Percentiles rank a stretch among this genome's conserved stretches.
Evolutionary conservation across 2,329 filamentous ascomycete genomes (phyloP).

Genomic region (Magnaporthales sp.): DNA sequence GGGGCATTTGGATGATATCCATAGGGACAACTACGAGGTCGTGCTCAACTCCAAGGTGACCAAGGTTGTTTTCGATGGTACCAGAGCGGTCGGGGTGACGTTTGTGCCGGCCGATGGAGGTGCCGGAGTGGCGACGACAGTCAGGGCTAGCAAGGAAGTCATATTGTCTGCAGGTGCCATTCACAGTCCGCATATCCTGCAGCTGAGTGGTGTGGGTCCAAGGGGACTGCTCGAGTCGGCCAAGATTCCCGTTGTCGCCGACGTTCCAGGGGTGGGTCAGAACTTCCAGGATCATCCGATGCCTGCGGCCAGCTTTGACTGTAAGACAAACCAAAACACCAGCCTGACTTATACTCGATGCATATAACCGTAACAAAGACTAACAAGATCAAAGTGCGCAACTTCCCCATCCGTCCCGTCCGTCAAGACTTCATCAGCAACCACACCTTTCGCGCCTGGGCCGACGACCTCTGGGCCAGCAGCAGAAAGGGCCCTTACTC

Average conservation of each 20-base stretch:
- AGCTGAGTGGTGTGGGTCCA: conserved; percentile 29
- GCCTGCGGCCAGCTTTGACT: conserved; percentile 16
- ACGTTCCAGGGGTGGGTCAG: conserved; percentile 37
- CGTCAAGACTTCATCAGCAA: conserved; percentile 14
- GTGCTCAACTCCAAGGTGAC: conserved; percentile 20
- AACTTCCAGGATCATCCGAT: conserved; percentile 39
- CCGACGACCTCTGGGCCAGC: conserved; percentile 14
- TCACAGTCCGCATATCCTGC: conserved; percentile 26
- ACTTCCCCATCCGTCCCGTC: conserved; percentile 13
- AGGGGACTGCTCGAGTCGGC: conserved; percentile 30
- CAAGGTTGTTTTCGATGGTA: conserved; percentile 18
- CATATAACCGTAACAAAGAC: not conserved
- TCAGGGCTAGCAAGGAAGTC: conserved; percentile 28
- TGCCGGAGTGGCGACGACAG: conserved; percentile 7
- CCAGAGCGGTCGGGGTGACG: conserved; percentile 20
- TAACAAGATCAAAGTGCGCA: conserved; percentile 8
- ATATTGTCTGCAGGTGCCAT: conserved; percentile 33
- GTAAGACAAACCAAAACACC: conserved; percentile 16
- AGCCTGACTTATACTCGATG: too few species aligned
- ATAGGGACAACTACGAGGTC: conserved; percentile 22
- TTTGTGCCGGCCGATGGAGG: conserved; percentile 11
- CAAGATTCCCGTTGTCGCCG: conserved; percentile 29
- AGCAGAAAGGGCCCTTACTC: conserved; percentile 21
- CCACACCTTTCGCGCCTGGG: conserved; percentile 16
- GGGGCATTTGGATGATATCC: conserved; percentile 22